phyloP scores from a whole-genome alignment of 331 rosid species.

The Erythrophleum ivorense region DNA sequence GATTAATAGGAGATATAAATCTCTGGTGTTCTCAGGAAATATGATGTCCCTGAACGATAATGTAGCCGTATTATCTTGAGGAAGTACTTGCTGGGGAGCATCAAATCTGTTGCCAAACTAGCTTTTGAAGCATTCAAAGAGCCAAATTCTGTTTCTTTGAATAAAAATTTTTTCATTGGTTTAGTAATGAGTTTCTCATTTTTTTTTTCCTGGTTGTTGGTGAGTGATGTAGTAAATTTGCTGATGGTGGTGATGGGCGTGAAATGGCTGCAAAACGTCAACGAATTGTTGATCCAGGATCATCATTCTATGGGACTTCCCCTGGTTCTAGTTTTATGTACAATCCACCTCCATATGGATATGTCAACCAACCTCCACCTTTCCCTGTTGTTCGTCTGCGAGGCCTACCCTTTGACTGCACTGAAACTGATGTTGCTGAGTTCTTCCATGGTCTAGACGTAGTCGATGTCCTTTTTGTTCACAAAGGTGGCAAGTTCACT shows the following conservation, averaged over 20 bases:
- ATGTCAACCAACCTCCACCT: constrained; percentile 64
- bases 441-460: constrained; percentile 76
- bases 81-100: not conserved
- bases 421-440: constrained; percentile 71
- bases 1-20: not conserved
- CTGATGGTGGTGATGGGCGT: constrained; percentile 66
- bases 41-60: not conserved
- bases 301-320: constrained; percentile 65
- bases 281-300: constrained; percentile 60
- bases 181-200: not conserved
- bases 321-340: constrained; percentile 69
- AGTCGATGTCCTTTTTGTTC: constrained; percentile 68
- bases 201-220: not conserved
- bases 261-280: constrained; percentile 83
- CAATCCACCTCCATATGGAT: constrained; percentile 63
- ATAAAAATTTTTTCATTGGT: not conserved
- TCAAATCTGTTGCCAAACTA: not conserved
- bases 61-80: not conserved
- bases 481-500: constrained; percentile 62
- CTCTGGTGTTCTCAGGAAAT: not conserved
- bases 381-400: constrained; percentile 74
- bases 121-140: not conserved
- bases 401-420: constrained; percentile 77
- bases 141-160: not conserved
- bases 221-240: constrained; percentile 39